Conservation (phyloP, 148 eudicot species). For the Nepenthes gracilis region DNA sequence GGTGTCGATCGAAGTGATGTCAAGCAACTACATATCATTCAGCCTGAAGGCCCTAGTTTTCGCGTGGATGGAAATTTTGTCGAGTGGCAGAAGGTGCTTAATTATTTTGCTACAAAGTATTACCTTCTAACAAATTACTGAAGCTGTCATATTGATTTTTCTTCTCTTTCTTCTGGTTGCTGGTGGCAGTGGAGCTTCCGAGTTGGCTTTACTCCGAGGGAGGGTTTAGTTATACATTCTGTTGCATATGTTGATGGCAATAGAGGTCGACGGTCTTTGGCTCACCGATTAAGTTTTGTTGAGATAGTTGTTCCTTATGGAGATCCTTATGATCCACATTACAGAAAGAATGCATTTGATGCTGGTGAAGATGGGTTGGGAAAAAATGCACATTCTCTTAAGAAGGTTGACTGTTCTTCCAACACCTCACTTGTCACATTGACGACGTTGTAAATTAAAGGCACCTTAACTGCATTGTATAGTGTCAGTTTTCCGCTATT, state of each 20-base stretch:
- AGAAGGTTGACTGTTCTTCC: slow-evolving; percentile 36
- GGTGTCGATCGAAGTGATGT: slow-evolving; percentile 97
- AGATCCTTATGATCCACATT: slow-evolving; percentile 98
- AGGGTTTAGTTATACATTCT: slow-evolving; percentile 90
- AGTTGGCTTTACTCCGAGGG: slow-evolving; percentile 92
- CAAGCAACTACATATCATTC: slow-evolving; percentile 69
- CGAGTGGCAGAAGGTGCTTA: slow-evolving; percentile 89
- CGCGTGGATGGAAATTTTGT: slow-evolving; percentile 87
- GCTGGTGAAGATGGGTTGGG: slow-evolving; percentile 99
- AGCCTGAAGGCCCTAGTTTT: slow-evolving; percentile 99
- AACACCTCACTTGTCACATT: neutral
- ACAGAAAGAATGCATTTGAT: slow-evolving; percentile 99
- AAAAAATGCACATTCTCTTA: slow-evolving; percentile 93
- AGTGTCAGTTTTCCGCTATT: too few relatives aligned
- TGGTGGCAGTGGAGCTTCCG: slow-evolving; percentile 87
- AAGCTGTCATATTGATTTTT: neutral
- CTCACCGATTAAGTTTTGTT: slow-evolving; percentile 94
- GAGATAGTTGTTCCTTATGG: slow-evolving; percentile 99
- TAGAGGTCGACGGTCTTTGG: slow-evolving; percentile 88
- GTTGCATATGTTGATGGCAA: slow-evolving; percentile 97
- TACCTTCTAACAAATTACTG: slow-evolving; percentile 2
- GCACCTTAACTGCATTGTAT: too few relatives aligned
- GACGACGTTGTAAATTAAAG: neutral
- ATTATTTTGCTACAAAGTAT: neutral
- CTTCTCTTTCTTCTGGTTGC: neutral